These are phyloP conservation scores for Saprolegnia parasitica DNA, from an alignment of 352 stramenopile species.

Conservation along the genomic window DNA sequence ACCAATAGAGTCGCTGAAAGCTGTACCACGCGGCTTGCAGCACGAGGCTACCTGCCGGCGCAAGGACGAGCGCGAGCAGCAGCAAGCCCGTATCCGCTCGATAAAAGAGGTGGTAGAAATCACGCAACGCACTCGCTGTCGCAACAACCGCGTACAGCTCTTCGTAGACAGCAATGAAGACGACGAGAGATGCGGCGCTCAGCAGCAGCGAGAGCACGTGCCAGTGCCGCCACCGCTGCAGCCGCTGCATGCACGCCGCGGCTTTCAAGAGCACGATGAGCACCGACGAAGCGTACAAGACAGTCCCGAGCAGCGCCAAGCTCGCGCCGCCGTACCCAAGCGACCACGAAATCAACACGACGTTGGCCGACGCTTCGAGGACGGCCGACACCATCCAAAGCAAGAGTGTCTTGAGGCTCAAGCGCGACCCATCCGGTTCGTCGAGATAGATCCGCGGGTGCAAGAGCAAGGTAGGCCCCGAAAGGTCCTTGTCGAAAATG, in stretches of 20 bases:
- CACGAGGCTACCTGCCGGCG: conserved; percentile 47
- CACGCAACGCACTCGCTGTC: conserved; percentile 62
- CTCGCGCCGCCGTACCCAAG: conserved; percentile 39
- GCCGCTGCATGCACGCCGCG: conserved; percentile 62
- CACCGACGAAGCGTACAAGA: conserved; percentile 66
- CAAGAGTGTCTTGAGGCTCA: not conserved
- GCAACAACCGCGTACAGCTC: conserved; percentile 55
- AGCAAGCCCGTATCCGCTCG: conserved; percentile 31
- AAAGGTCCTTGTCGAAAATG: conserved; percentile 77
- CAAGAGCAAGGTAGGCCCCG: conserved; percentile 48
- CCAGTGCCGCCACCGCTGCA: conserved; percentile 61
- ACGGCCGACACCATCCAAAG: conserved; percentile 26
- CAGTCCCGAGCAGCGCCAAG: conserved; percentile 58
- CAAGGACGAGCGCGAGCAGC: conserved; percentile 59
- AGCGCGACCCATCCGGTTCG: conserved; percentile 29
- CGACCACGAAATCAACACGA: not conserved
- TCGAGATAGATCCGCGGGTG: conserved; percentile 68
- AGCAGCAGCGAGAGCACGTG: conserved; percentile 64
- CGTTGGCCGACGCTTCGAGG: conserved; percentile 5
- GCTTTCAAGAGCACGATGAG: conserved; percentile 36
- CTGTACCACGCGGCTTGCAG: conserved; percentile 63
- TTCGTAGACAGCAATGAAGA: conserved; percentile 63
- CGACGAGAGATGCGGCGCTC: conserved; percentile 49
- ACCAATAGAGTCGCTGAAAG: conserved; percentile 75
- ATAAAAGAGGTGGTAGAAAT: conserved; percentile 55